Percentiles rank a stretch among this genome's conserved stretches.
Conservation (phyloP, 2,329 filamentous ascomycete genomes). For the Xylaria sp. region DNA sequence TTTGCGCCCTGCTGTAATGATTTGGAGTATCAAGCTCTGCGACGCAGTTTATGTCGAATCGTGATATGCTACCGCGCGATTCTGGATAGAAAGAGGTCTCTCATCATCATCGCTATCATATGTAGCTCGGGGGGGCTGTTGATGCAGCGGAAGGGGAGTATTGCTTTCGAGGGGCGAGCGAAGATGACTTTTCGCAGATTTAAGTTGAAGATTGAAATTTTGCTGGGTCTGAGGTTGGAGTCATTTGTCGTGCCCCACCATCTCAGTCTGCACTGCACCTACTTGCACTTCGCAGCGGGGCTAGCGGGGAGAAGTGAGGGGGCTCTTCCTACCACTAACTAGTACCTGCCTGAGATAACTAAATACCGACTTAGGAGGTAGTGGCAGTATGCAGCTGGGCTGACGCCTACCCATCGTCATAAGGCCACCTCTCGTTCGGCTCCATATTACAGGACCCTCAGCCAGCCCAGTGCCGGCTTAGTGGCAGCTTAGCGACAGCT, state of each 20-base stretch:
- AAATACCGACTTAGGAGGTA: neutral
- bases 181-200: constrained; percentile 1
- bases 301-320: constrained; percentile 4
- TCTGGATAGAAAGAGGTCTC: constrained; percentile 2
- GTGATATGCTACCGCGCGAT: constrained; percentile 37
- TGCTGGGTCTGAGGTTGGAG: constrained; percentile 38
- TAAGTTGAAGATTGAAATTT: constrained; percentile 32
- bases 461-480: neutral
- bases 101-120: constrained; percentile 38
- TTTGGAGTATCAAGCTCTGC: constrained; percentile 6
- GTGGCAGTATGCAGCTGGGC: neutral
- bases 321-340: neutral
- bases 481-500: constrained; percentile 7
- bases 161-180: neutral
- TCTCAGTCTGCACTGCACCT: constrained; percentile 20
- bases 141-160: neutral
- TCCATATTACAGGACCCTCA: neutral
- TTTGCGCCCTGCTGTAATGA: constrained; percentile 11
- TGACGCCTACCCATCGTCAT: neutral
- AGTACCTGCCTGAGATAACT: neutral
- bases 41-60: constrained; percentile 12
- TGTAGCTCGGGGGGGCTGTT: constrained; percentile 9
- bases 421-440: neutral
- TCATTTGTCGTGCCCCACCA: constrained; percentile 50
- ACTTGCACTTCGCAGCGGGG: constrained; percentile 7